Conservation (phyloP, 805 yeast genomes). For the Kluyveromyces aestuarii region DNA sequence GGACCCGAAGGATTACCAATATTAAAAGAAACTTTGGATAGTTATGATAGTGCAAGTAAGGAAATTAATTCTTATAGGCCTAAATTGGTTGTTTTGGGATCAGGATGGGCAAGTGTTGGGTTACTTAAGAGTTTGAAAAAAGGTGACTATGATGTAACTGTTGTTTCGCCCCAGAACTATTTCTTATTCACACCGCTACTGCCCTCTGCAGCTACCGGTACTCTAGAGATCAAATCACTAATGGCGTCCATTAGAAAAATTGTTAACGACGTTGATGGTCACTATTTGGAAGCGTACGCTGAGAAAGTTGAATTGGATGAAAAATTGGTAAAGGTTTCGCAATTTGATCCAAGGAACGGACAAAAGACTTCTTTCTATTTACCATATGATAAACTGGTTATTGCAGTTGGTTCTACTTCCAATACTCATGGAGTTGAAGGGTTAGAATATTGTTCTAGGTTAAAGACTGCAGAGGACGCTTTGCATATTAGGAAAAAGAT, state of each 20-base stretch:
- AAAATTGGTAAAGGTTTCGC: slow-evolving; percentile 47
- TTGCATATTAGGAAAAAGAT: slow-evolving; percentile 45
- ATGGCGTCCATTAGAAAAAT: slow-evolving; percentile 56
- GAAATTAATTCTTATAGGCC: slow-evolving; percentile 41
- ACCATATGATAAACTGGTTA: slow-evolving; percentile 62
- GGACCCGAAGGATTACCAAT: slow-evolving; percentile 69
- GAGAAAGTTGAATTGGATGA: slow-evolving; percentile 48
- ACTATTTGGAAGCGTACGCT: slow-evolving; percentile 54
- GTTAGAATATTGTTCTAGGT: slow-evolving; percentile 48
- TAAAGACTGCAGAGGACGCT: slow-evolving; percentile 63
- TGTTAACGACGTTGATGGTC: slow-evolving; percentile 44
- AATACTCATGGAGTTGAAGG: slow-evolving; percentile 68
- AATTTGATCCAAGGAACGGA: slow-evolving; percentile 34
- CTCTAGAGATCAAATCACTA: slow-evolving; percentile 53
- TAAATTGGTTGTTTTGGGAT: slow-evolving; percentile 51
- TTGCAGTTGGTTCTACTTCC: slow-evolving; percentile 61
- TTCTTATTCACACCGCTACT: slow-evolving; percentile 62
- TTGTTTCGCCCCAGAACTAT: slow-evolving; percentile 60
- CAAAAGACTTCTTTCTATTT: slow-evolving; percentile 41
- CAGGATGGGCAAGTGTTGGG: slow-evolving; percentile 68
- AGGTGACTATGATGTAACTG: slow-evolving; percentile 54
- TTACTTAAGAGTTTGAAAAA: slow-evolving; percentile 42
- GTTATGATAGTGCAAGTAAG: slow-evolving; percentile 42
- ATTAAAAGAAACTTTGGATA: slow-evolving; percentile 46
- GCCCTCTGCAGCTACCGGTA: slow-evolving; percentile 65